Evolutionary conservation across 2,329 filamentous ascomycete genomes (phyloP), one percentile per base, ranked within the genome.

Genomic region (Penicillium hordei): DNA sequence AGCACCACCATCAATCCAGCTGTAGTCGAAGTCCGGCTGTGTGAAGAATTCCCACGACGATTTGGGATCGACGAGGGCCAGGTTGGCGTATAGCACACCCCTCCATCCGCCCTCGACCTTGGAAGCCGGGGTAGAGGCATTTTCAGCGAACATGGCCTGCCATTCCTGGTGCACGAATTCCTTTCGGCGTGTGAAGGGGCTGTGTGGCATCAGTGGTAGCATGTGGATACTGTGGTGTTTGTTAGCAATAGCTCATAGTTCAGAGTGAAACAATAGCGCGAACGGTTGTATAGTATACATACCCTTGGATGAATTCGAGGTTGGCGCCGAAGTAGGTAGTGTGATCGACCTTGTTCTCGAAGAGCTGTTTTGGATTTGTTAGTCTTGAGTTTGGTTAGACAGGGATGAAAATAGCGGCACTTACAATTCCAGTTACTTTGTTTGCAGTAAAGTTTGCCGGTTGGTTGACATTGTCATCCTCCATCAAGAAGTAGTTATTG

Each of bases 301-400:
- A 78, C 77, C 82, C 85, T 70, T 87, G 81, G 60, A 95, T 83
- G 66, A 86, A 90, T 74, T 93, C 88, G 13, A 85, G 82, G 57
- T 87, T 85, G 50, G 78, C 73, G 45, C 91, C 90, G 68, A 97
- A 97, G 76, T 91, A 97, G 1, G 93, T 97, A 4, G 89, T 89
- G 75, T 97, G 91, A 72, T 97, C 91, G 53, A 92, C 83, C 77
- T 97, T 97, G 79, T 97, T 97, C 76, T 97, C 93, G 68, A 97
- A 97, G 9, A 96, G 72, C 76, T 80, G 55, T 25, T 36, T 39
- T 21, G 19, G 31, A 33, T 12, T 1, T 13, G 19, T 61, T 21
- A 60, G 54, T 43, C 5, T 34, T 17, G n/a, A 25, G 34, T 21
- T 39, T 27, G 25, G n/a, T 3, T 25, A 15, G 15, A 12, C 10